Base-by-base conservation (phyloP, 2,329 filamentous ascomycete genomes). In the Aspergillus niger region DNA sequence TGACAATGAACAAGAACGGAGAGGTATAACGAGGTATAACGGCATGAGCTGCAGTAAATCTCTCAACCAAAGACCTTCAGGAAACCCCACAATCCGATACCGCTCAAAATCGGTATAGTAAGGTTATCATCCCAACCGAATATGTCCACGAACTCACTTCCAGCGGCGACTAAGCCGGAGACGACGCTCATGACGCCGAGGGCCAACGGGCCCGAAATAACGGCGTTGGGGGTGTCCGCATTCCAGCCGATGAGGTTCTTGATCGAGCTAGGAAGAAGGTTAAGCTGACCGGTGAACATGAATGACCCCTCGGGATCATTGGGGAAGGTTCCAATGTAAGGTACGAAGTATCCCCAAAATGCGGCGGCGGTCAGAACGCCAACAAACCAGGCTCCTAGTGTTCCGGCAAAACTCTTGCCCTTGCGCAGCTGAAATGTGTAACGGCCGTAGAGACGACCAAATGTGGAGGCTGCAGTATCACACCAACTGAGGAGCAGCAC, bases 51-150 rank as follows among this genome's bases (percentile, higher is more conserved):
- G 26, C 47, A 1, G 26, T 5, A 30, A 17, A n/a, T 6, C 5
- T 11, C 32, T 69, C 64, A 76, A 36, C 89, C 89, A 82, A 97
- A 97, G 52, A 92, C 76, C 79, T 91, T 96, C 69, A 98, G 83
- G 75, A 99, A 97, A 0, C 89, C 90, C 89, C 91, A 97, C 63
- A 99, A 87, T 6, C 93, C 93, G 49, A 92, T 78, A 24, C 93
- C 92, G 73, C 92, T 97, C 53, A 99, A 82, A 26, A 96, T 87
- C 2, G 95, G 95, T 76, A 99, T 99, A 53, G 94, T 98, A 69
- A 99, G 81, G 77, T 99, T 99, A 79, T 99, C 95, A 72, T 99
- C 95, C 90, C 92, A 93, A 51, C 92, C 91, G 74, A 92, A 97
- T 0, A 98, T 72, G 78, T 99, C 92, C 49, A 97, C 83, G 15